These are phyloP conservation scores for Daedaleopsis nitida DNA, from an alignment of 768 basidiomycete genomes.

Conservation along the genomic window DNA sequence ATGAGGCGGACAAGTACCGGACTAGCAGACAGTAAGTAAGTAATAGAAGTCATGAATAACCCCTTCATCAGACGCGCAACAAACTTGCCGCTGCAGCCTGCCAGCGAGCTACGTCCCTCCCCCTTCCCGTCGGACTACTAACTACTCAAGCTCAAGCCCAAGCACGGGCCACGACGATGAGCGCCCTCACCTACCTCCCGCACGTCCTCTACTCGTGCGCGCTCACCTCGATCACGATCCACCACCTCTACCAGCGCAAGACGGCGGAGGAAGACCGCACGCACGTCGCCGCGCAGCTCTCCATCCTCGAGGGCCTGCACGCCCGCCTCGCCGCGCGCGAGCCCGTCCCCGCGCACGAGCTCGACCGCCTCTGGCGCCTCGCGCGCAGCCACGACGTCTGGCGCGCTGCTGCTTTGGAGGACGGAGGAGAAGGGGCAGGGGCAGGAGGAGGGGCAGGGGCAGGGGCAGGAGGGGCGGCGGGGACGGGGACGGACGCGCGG, in stretches of 20 bases:
- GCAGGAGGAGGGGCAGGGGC: slow-evolving; percentile 5
- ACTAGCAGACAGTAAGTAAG: too few species aligned
- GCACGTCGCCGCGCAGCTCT: slow-evolving; percentile 55
- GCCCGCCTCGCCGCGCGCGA: slow-evolving; percentile 52
- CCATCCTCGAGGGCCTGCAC: slow-evolving; percentile 62
- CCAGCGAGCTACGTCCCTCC: too few species aligned
- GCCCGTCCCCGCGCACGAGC: slow-evolving; percentile 49
- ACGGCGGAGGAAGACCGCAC: slow-evolving; percentile 53
- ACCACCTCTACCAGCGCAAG: slow-evolving; percentile 58
- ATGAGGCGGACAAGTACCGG: too few species aligned
- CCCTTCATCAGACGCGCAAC: too few species aligned
- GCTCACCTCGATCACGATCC: slow-evolving; percentile 67
- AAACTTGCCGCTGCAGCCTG: too few species aligned
- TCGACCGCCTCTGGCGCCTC: slow-evolving; percentile 56
- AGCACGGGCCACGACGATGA: slow-evolving; percentile 4
- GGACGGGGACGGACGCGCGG: neutral
- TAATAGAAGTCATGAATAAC: too few species aligned
- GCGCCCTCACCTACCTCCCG: slow-evolving; percentile 49
- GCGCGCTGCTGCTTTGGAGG: slow-evolving; percentile 3
- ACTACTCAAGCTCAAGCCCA: neutral
- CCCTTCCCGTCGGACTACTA: too few species aligned
- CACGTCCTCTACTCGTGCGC: slow-evolving; percentile 68
- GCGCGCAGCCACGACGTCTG: slow-evolving; percentile 37
- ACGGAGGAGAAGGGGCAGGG: neutral
- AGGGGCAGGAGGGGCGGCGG: neutral